Evolutionary conservation across 768 basidiomycete species (phyloP).

Genomic region (Coprinopsis sp.): DNA sequence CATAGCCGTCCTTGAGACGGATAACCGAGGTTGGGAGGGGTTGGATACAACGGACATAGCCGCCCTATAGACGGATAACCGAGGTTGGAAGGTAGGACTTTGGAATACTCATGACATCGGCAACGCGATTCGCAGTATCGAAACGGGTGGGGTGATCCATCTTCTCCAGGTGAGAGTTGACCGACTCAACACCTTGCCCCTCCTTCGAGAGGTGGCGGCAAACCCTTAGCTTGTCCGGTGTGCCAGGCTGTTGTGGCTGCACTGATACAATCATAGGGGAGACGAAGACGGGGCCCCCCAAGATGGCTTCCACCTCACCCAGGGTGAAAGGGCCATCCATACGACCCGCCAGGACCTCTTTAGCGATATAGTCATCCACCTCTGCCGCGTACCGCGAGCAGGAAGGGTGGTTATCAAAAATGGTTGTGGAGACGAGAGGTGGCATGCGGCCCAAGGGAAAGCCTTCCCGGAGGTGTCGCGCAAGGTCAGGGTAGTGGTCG

Average conservation of each 20-base stretch:
- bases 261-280: constrained; percentile 22
- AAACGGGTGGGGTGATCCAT: constrained; percentile 23
- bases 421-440: too few relatives aligned
- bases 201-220: constrained; percentile 25
- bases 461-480: too few relatives aligned
- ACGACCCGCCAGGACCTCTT: too few relatives aligned
- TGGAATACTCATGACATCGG: constrained; percentile 20
- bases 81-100: background rate
- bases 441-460: too few relatives aligned
- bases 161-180: constrained; percentile 19
- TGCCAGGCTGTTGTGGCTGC: constrained; percentile 18
- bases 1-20: too few relatives aligned
- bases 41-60: background rate
- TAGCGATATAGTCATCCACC: too few relatives aligned
- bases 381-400: too few relatives aligned
- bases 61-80: background rate
- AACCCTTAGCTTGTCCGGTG: constrained; percentile 18
- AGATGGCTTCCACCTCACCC: too few relatives aligned
- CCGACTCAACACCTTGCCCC: constrained; percentile 18
- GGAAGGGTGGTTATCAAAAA: too few relatives aligned
- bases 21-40: background rate
- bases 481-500: too few relatives aligned
- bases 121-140: constrained; percentile 18
- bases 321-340: too few relatives aligned
- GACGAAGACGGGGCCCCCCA: too few relatives aligned